Evolutionary conservation across 2,329 filamentous ascomycete genomes (phyloP).

Genomic region (Pyrenochaeta sp.): DNA sequence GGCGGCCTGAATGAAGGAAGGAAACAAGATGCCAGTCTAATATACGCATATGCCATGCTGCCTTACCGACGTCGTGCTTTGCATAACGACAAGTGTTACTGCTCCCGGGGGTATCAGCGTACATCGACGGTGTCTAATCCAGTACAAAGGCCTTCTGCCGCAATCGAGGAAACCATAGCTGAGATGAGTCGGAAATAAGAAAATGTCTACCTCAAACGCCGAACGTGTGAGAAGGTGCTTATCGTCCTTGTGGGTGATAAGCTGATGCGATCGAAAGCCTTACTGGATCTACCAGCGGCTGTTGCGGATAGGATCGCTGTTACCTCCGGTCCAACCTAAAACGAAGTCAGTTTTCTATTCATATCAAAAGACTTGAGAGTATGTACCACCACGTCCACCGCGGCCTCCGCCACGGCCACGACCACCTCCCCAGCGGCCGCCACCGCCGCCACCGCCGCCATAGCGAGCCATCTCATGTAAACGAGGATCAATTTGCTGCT

Average conservation of each 20-base stretch:
- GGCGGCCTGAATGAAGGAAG: constrained; percentile 17
- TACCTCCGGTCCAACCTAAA: constrained; percentile 49
- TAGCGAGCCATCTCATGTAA: constrained; percentile 96
- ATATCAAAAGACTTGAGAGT: constrained; percentile 4
- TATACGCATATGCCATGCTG: constrained; percentile 18
- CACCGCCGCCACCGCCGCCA: constrained; percentile 81
- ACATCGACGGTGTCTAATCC: constrained; percentile 27
- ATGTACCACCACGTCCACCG: constrained; percentile 61
- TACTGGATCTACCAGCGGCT: constrained; percentile 49
- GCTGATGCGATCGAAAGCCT: background rate
- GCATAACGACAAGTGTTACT: constrained; percentile 25
- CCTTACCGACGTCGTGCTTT: constrained; percentile 11
- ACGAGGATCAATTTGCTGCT: constrained; percentile 96
- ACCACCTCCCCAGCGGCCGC: constrained; percentile 71
- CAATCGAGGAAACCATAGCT: constrained; percentile 13
- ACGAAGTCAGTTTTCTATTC: constrained; percentile 23
- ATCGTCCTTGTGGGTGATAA: constrained; percentile 6
- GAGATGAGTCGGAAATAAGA: constrained; percentile 21
- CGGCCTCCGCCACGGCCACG: constrained; percentile 73
- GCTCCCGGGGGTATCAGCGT: constrained; percentile 44
- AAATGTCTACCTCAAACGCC: constrained; percentile 39
- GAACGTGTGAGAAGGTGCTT: background rate
- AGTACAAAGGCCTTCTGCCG: constrained; percentile 13
- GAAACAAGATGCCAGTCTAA: constrained; percentile 43
- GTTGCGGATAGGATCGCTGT: constrained; percentile 51